Conservation (phyloP, 108 stramenopile genomes). For the Chaetoceros tenuissimus region DNA sequence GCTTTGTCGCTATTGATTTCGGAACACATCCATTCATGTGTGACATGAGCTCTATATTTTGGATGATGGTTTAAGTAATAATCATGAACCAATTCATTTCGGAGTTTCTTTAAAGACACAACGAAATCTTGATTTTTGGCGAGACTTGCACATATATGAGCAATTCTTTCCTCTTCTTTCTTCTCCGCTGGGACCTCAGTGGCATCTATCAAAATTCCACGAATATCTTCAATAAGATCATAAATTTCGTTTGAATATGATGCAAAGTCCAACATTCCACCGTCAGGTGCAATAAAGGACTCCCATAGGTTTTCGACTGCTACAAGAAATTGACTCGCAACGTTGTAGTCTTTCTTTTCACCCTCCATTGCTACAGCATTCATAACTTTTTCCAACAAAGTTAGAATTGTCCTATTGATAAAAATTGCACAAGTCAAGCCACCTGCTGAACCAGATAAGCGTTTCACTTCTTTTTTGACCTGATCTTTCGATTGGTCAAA, state of each 20-base stretch:
- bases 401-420: conserved; percentile 44
- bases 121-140: neutral
- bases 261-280: conserved; percentile 21
- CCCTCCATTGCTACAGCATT: conserved; percentile 8
- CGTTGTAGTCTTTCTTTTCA: conserved; percentile 4
- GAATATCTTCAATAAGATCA: conserved; percentile 12
- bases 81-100: conserved; percentile 53
- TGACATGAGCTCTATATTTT: conserved; percentile 64
- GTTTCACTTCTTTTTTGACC: conserved; percentile 29
- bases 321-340: conserved; percentile 15
- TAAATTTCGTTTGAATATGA: conserved; percentile 24
- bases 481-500: conserved; percentile 44
- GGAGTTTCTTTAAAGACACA: conserved; percentile 16
- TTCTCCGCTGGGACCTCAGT: neutral
- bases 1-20: conserved; percentile 7
- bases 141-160: neutral
- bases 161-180: neutral
- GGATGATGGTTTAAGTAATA: conserved; percentile 45
- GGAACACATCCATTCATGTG: conserved; percentile 73
- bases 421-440: conserved; percentile 59
- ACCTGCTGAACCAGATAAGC: conserved; percentile 42
- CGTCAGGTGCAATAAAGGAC: conserved; percentile 39
- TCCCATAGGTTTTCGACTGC: conserved; percentile 54
- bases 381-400: conserved; percentile 17
- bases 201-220: conserved; percentile 15